A percentile compares a stretch with the other conserved stretches of the same genome.
phyloP scores from a whole-genome alignment of 176 grass and related monocot genomes.

The Raddia guianensis region DNA sequence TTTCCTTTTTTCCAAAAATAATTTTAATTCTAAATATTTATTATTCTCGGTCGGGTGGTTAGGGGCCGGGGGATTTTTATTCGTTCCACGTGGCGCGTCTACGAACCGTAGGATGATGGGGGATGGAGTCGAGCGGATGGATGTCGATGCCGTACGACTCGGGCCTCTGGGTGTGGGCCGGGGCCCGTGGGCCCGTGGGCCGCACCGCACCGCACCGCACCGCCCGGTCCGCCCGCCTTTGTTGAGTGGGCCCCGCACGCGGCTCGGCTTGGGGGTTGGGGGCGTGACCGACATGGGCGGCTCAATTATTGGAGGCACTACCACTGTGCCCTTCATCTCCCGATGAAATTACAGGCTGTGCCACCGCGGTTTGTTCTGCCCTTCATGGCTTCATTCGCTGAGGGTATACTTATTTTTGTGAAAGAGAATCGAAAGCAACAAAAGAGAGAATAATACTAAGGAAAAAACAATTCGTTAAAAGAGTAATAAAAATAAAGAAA shows the following conservation, averaged over 20 bases:
- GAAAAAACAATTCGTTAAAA: too few species aligned
- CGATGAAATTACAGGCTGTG: neutral
- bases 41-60: neutral
- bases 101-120: slow-evolving; percentile 18
- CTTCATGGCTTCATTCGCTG: too few species aligned
- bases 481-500: neutral
- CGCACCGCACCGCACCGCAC: neutral
- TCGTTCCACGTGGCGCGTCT: neutral
- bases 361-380: neutral
- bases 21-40: neutral
- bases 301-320: neutral
- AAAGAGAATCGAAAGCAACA: neutral
- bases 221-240: slow-evolving; percentile 7
- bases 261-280: neutral
- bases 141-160: neutral
- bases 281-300: slow-evolving; percentile 25
- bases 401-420: neutral
- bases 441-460: too few species aligned
- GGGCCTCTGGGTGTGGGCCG: neutral
- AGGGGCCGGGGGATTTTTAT: neutral
- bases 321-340: accelerated
- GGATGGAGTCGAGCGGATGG: neutral
- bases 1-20: neutral
- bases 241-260: slow-evolving; percentile 29
- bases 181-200: neutral